A percentile compares a stretch with the other conserved stretches of the same genome.
Conservation (phyloP, 306 rosid species). For the Malus asiatica region DNA sequence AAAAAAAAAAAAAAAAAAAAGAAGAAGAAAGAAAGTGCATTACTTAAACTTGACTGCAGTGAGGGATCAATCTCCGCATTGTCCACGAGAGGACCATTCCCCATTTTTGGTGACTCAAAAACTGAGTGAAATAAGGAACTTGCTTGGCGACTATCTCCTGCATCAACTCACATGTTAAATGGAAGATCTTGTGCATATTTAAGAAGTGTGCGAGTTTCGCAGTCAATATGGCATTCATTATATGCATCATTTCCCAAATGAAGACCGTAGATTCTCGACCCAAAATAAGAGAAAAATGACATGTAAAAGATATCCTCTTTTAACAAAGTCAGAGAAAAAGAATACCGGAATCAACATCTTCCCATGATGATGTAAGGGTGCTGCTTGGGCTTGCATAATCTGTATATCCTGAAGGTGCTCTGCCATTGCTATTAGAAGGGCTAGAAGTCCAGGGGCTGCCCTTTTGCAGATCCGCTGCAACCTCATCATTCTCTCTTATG, state of each 20-base stretch:
- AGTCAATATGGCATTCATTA: neutral
- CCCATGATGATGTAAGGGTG: slow-evolving; percentile 59
- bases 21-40: neutral
- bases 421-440: slow-evolving; percentile 34
- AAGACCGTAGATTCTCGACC: neutral
- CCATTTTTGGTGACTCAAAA: slow-evolving; percentile 25
- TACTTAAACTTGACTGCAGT: slow-evolving; percentile 29
- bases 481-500: slow-evolving; percentile 45
- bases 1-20: neutral
- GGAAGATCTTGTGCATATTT: neutral
- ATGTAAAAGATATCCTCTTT: slow-evolving; percentile 7
- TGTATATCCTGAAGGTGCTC: slow-evolving; percentile 49
- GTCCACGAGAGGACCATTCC: slow-evolving; percentile 30
- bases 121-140: slow-evolving; percentile 34
- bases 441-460: slow-evolving; percentile 47
- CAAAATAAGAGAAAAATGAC: slow-evolving; percentile 1
- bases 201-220: neutral
- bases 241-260: neutral
- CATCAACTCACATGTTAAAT: slow-evolving; percentile 15
- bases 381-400: slow-evolving; percentile 68
- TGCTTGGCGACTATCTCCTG: slow-evolving; percentile 45
- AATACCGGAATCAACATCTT: slow-evolving; percentile 86
- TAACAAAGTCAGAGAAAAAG: slow-evolving; percentile 23
- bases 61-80: slow-evolving; percentile 27
- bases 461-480: slow-evolving; percentile 38